These are phyloP conservation scores for Arthrinium phaeospermum DNA, from an alignment of 2,329 filamentous ascomycete species.

Conservation along the genomic window DNA sequence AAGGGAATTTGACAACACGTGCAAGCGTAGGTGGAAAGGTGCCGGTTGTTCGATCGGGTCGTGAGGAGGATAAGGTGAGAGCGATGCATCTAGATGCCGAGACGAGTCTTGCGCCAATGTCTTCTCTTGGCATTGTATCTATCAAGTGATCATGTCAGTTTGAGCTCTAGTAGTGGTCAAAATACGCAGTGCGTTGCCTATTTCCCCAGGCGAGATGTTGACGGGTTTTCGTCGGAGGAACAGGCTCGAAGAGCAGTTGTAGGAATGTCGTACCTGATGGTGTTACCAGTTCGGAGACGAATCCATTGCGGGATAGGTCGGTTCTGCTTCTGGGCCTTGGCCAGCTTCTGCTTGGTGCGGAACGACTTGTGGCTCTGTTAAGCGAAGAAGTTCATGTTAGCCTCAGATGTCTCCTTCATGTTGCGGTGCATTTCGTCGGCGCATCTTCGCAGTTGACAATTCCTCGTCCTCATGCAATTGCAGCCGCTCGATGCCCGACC, in stretches of 20 bases:
- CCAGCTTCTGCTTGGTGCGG: constrained; percentile 99
- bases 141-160: constrained; percentile 33
- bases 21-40: background rate
- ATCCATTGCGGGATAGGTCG: constrained; percentile 99
- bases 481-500: background rate
- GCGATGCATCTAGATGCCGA: constrained; percentile 87
- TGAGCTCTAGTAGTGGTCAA: background rate
- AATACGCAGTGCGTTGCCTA: background rate
- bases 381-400: constrained; percentile 22
- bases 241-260: background rate
- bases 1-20: background rate
- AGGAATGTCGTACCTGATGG: constrained; percentile 84
- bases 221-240: background rate
- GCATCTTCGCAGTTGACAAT: background rate
- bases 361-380: constrained; percentile 97
- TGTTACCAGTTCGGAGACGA: constrained; percentile 96
- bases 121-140: constrained; percentile 99
- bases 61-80: constrained; percentile 33
- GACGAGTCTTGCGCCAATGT: constrained; percentile 99
- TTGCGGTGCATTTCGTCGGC: no score
- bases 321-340: constrained; percentile 99
- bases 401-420: constrained; percentile 18
- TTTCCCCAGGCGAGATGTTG: no score
- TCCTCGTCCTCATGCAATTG: background rate
- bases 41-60: constrained; percentile 15